A percentile compares a stretch with the other conserved stretches of the same genome.
phyloP scores from a whole-genome alignment of 2,329 filamentous ascomycete species.

The Calonectria ilicicola region DNA sequence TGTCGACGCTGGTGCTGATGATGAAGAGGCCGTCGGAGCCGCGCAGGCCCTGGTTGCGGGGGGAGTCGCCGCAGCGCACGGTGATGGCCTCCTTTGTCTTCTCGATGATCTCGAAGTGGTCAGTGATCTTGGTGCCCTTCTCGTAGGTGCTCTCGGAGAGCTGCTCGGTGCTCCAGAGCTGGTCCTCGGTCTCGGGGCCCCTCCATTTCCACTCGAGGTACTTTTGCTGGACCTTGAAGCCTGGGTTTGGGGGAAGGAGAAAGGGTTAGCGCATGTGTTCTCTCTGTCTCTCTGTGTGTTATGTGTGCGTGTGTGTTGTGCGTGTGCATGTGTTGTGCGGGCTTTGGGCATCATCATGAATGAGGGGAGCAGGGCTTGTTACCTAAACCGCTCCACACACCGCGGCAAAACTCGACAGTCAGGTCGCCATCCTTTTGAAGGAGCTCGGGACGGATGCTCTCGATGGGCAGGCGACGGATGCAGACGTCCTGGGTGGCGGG shows the following conservation, averaged over 20 bases:
- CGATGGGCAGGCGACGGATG: constrained; percentile 71
- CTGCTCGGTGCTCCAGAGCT: constrained; percentile 71
- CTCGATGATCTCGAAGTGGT: constrained; percentile 79
- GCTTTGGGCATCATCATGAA: neutral
- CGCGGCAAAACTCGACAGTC: constrained; percentile 74
- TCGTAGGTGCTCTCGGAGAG: constrained; percentile 69
- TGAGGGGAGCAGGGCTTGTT: constrained; percentile 42
- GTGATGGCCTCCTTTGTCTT: constrained; percentile 71
- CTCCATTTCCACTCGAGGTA: constrained; percentile 71
- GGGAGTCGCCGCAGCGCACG: constrained; percentile 75
- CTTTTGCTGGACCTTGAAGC: constrained; percentile 68
- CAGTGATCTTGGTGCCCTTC: constrained; percentile 72
- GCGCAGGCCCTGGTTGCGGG: constrained; percentile 66
- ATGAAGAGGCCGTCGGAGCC: constrained; percentile 75
- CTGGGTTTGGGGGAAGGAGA: constrained; percentile 48
- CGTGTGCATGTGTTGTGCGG: no score
- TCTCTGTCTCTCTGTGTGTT: no score
- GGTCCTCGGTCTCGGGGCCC: constrained; percentile 63
- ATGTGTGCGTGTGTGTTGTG: no score
- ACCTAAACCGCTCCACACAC: constrained; percentile 76
- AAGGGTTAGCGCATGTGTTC: no score
- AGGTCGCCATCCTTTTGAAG: constrained; percentile 69
- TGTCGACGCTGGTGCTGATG: constrained; percentile 71
- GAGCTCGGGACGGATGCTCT: constrained; percentile 73
- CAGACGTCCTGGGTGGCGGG: constrained; percentile 74